Conservation (phyloP, 1,284 basidiomycete genomes). For the Irpex sp. region DNA sequence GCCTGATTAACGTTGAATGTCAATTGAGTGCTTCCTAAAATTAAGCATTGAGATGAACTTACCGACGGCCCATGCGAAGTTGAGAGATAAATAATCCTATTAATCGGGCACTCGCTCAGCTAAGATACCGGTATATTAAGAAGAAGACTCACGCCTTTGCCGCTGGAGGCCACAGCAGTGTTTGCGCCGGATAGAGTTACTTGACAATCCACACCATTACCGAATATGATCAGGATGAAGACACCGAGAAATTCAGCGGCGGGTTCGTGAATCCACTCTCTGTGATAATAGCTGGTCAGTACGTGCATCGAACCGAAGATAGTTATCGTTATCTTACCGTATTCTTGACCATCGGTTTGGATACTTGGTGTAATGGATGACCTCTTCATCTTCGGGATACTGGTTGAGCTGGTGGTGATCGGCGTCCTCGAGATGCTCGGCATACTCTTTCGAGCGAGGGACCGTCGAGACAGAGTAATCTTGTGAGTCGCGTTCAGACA, state of each 20-base stretch:
- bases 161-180: conserved; percentile 42
- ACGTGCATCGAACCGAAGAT: background rate
- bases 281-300: conserved; percentile 13
- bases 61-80: conserved; percentile 67
- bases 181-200: conserved; percentile 51
- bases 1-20: conserved; percentile 24
- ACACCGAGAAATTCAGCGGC: conserved; percentile 69
- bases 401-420: background rate
- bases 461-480: background rate
- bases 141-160: conserved; percentile 53
- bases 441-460: conserved; percentile 8
- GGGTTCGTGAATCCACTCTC: conserved; percentile 52
- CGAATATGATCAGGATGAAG: conserved; percentile 65
- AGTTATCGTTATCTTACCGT: conserved; percentile 1
- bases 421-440: conserved; percentile 8
- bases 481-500: background rate
- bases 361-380: conserved; percentile 28
- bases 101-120: conserved; percentile 8
- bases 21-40: background rate
- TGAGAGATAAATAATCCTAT: conserved; percentile 57
- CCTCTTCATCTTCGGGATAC: conserved; percentile 10
- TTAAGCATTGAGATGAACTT: conserved; percentile 17
- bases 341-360: conserved; percentile 52
- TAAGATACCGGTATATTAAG: background rate
- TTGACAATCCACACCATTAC: conserved; percentile 62